A percentile compares a stretch with the other conserved stretches of the same genome.
phyloP scores from a whole-genome alignment of 495 filamentous ascomycete genomes.

The Polyplosphaeria fusca region DNA sequence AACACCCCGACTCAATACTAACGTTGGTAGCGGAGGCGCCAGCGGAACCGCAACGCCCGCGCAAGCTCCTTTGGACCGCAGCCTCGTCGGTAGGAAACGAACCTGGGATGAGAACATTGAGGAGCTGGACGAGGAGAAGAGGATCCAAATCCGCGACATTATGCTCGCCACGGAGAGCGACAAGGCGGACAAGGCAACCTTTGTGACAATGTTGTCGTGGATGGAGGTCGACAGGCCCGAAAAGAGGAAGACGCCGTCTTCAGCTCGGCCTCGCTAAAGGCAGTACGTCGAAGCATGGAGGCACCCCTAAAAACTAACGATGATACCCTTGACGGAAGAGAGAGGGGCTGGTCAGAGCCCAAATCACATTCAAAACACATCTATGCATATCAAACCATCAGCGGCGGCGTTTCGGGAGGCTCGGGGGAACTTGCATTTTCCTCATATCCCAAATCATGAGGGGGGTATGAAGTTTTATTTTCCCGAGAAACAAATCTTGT shows the following conservation, averaged over 20 bases:
- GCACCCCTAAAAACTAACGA: too few relatives aligned
- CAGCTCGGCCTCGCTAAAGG: background rate
- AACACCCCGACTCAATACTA: slow-evolving; percentile 33
- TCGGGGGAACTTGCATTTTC: too few relatives aligned
- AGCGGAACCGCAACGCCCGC: slow-evolving; percentile 13
- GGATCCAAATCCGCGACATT: slow-evolving; percentile 70
- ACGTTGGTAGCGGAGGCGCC: slow-evolving; percentile 22
- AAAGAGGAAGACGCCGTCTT: background rate
- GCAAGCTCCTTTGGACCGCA: slow-evolving; percentile 19
- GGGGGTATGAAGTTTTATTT: too few relatives aligned
- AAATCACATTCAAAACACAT: too few relatives aligned
- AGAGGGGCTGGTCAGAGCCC: too few relatives aligned
- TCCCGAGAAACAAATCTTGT: too few relatives aligned
- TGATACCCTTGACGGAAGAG: too few relatives aligned
- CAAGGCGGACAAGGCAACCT: slow-evolving; percentile 51
- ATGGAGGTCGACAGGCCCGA: slow-evolving; percentile 3
- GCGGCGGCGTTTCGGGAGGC: too few relatives aligned
- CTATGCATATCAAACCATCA: too few relatives aligned
- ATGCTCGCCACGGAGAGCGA: slow-evolving; percentile 61
- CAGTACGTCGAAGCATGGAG: too few relatives aligned
- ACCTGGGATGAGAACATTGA: slow-evolving; percentile 61
- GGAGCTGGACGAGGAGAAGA: slow-evolving; percentile 56
- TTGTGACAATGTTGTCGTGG: slow-evolving; percentile 5
- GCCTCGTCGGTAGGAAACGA: slow-evolving; percentile 36
- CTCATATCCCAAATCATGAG: too few relatives aligned